Percentiles rank a stretch among this genome's conserved stretches.
Evolutionary conservation across 345 rosid genomes (phyloP).

Genomic region (Citrus maxima): DNA sequence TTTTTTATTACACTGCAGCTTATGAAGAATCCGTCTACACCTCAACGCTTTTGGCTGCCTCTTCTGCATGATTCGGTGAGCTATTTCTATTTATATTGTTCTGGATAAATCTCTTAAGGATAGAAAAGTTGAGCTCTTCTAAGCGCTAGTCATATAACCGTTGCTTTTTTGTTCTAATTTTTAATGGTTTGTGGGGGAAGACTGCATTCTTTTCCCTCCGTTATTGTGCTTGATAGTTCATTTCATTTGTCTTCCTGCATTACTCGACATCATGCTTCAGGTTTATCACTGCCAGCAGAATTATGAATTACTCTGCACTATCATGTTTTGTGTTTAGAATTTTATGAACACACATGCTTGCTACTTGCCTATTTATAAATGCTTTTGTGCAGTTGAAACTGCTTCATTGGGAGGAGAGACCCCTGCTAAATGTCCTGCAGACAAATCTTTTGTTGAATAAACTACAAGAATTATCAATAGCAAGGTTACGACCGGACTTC

Average conservation of each 20-base stretch:
- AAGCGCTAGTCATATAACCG: not conserved
- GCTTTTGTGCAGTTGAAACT: constrained; percentile 59
- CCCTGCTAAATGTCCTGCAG: constrained; percentile 61
- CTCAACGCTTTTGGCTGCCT: constrained; percentile 89
- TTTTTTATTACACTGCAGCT: constrained; percentile 53
- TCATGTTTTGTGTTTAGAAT: not conserved
- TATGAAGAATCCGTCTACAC: constrained; percentile 86
- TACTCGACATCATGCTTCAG: not conserved
- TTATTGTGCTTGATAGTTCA: not conserved
- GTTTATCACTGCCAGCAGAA: not conserved
- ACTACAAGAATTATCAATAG: constrained; percentile 72
- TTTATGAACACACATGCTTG: not conserved
- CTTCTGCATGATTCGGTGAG: constrained; percentile 87
- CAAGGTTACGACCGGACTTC: constrained; percentile 70
- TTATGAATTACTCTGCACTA: not conserved
- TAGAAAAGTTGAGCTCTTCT: not conserved
- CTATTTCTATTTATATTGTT: not conserved
- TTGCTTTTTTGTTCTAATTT: too few relatives aligned
- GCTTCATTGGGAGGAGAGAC: constrained; percentile 67
- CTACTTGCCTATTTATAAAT: not conserved
- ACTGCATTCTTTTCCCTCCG: not conserved
- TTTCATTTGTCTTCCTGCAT: not conserved
- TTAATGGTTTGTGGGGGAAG: not conserved
- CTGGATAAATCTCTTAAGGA: not conserved
- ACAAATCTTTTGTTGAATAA: constrained; percentile 77